These are phyloP conservation scores for Pseudodiploospora longispora DNA, from an alignment of 2,329 filamentous ascomycete species.

Conservation along the genomic window DNA sequence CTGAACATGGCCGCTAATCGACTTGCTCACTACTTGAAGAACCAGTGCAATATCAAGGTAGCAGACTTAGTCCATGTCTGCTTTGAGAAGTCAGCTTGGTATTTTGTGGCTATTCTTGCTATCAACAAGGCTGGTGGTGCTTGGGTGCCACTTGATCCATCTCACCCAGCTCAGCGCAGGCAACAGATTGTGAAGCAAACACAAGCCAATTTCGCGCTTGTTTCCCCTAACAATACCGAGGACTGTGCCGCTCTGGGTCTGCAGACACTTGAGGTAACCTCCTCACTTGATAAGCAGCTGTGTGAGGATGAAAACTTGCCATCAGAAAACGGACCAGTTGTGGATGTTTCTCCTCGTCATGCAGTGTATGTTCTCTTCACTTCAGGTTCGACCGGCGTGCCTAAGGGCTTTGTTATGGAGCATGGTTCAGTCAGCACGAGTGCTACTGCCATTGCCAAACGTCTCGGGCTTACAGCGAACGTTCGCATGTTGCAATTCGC, in stretches of 20 bases:
- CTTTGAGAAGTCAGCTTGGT: slow-evolving; percentile 12
- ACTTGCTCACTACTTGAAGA: slow-evolving; percentile 8
- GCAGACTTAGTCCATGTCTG: slow-evolving; percentile 5
- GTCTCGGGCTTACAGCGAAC: background rate
- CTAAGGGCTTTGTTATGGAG: slow-evolving; percentile 43
- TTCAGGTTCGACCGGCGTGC: slow-evolving; percentile 48
- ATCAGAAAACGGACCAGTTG: too few relatives aligned
- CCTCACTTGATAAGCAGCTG: too few relatives aligned
- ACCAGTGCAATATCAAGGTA: slow-evolving; percentile 8
- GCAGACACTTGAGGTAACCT: too few relatives aligned
- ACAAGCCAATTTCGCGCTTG: background rate
- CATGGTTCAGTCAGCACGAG: background rate
- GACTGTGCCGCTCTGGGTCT: background rate
- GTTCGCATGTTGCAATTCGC: background rate
- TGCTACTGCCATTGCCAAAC: background rate
- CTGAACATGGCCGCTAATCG: slow-evolving; percentile 13
- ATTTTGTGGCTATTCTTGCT: slow-evolving; percentile 12
- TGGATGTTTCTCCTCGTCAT: too few relatives aligned
- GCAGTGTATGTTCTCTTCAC: slow-evolving; percentile 40
- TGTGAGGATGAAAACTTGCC: too few relatives aligned
- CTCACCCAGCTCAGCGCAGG: slow-evolving; percentile 6
- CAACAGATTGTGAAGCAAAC: slow-evolving; percentile 4
- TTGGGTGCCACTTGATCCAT: slow-evolving; percentile 9
- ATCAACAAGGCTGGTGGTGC: slow-evolving; percentile 11
- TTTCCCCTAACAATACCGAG: background rate